Evolutionary conservation across 208 protist genomes (phyloP).

Genomic region (Crithidia brevicula): DNA sequence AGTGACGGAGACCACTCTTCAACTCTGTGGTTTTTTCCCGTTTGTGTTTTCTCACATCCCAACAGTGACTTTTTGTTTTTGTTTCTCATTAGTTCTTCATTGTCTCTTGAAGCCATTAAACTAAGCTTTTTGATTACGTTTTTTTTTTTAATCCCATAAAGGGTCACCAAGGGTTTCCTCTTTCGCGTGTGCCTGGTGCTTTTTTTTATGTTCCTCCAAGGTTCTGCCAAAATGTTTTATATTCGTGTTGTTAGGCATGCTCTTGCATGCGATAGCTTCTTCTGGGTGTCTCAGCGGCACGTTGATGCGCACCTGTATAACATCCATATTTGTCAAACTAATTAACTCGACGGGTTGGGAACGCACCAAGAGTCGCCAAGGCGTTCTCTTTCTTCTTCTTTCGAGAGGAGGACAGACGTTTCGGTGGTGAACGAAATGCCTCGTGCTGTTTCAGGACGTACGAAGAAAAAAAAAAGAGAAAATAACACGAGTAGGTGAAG

Average conservation of each 20-base stretch:
- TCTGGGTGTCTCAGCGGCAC: neutral
- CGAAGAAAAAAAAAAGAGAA: too few species aligned
- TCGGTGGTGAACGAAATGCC: neutral
- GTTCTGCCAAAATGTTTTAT: neutral
- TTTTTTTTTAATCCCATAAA: neutral
- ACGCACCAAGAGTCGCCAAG: neutral
- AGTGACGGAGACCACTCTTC: neutral
- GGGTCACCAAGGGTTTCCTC: neutral
- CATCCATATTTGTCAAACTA: slow-evolving; percentile 17
- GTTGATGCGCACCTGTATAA: neutral
- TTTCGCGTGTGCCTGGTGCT: neutral
- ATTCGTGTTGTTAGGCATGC: slow-evolving; percentile 6
- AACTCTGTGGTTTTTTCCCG: slow-evolving; percentile 1
- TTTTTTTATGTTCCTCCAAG: neutral
- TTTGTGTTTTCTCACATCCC: slow-evolving; percentile 10
- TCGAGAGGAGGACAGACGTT: neutral
- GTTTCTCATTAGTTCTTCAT: slow-evolving; percentile 4
- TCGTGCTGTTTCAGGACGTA: too few species aligned
- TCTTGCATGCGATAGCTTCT: neutral
- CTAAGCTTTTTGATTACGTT: neutral
- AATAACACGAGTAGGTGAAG: neutral
- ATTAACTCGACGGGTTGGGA: neutral
- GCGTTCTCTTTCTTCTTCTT: neutral
- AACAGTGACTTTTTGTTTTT: slow-evolving; percentile 16
- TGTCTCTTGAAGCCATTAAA: slow-evolving; percentile 3